phyloP scores from a whole-genome alignment of 2,329 filamentous ascomycete species.

The Penicillium corylophilum region DNA sequence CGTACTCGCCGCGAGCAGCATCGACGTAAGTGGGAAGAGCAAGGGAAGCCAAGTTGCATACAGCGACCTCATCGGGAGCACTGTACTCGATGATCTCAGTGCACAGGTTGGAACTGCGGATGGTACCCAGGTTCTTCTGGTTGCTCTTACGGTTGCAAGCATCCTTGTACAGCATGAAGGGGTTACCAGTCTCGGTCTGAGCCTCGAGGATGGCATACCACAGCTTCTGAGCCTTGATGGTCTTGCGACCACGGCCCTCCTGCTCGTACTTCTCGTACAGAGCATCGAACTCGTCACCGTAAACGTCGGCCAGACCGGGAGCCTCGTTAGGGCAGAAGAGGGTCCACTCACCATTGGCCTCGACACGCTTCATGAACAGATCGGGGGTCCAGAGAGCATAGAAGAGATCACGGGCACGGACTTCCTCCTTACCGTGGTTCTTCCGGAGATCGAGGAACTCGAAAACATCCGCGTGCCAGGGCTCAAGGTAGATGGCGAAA shows the following conservation, averaged over 20 bases:
- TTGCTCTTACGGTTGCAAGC: conserved; percentile 98
- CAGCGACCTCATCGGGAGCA: conserved; percentile 95
- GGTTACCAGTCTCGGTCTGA: conserved; percentile 97
- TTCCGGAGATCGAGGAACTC: conserved; percentile 97
- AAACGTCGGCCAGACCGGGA: conserved; percentile 90
- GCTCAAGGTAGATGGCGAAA: conserved; percentile 98
- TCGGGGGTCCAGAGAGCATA: conserved; percentile 98
- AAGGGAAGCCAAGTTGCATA: conserved; percentile 95
- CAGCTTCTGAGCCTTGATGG: conserved; percentile 95
- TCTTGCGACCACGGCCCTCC: conserved; percentile 83
- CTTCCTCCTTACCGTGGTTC: conserved; percentile 99
- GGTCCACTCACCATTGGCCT: conserved; percentile 95
- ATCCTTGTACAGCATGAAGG: conserved; percentile 99
- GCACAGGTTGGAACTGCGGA: conserved; percentile 97
- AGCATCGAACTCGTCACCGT: conserved; percentile 94
- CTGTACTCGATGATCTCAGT: conserved; percentile 98
- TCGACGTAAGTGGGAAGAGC: conserved; percentile 90
- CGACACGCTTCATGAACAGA: conserved; percentile 99
- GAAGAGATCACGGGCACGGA: conserved; percentile 95
- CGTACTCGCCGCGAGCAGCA: conserved; percentile 77
- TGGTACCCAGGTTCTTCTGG: conserved; percentile 99
- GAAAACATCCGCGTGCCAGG: conserved; percentile 97
- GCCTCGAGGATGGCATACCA: conserved; percentile 99
- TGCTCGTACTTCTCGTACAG: conserved; percentile 88
- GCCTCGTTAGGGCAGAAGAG: conserved; percentile 98